Evolutionary conservation across 306 rosid species (phyloP).

Genomic region (Cyclanthera cordifolia): DNA sequence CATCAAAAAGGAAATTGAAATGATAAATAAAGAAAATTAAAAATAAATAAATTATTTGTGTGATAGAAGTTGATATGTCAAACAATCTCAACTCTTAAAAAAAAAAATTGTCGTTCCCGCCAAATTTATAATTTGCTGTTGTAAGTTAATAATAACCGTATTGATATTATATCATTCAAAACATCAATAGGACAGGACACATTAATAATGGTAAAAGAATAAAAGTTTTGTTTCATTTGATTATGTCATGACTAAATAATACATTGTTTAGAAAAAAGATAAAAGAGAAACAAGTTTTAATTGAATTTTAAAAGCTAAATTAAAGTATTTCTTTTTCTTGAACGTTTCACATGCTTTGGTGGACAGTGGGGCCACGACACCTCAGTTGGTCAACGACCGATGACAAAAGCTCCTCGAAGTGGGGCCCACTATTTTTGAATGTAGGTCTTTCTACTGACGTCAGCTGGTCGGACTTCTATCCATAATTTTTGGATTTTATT

Average conservation of each 20-base stretch:
- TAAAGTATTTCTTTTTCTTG: neutral
- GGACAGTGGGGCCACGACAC: conserved; percentile 11
- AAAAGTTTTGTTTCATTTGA: neutral
- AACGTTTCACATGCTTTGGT: neutral
- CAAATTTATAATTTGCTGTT: no score
- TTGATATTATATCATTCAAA: neutral
- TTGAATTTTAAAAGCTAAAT: neutral
- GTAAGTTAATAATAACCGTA: neutral
- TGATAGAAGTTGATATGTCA: no score
- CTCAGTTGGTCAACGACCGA: conserved; percentile 49
- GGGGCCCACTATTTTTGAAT: conserved; percentile 23
- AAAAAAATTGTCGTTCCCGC: no score
- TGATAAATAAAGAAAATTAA: no score
- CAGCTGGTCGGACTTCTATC: conserved; percentile 27
- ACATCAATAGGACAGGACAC: neutral
- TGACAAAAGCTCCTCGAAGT: conserved; percentile 31
- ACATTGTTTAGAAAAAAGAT: neutral
- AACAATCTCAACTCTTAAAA: no score
- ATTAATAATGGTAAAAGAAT: neutral
- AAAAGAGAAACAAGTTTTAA: neutral
- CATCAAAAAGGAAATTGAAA: no score
- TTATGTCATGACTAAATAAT: neutral
- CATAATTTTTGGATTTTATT: neutral
- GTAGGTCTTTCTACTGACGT: conserved; percentile 14
- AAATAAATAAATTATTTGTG: no score